Evolutionary conservation across 331 rosid genomes (phyloP), one percentile per base, ranked within the genome.

Genomic region (Phaseolus coccineus): DNA sequence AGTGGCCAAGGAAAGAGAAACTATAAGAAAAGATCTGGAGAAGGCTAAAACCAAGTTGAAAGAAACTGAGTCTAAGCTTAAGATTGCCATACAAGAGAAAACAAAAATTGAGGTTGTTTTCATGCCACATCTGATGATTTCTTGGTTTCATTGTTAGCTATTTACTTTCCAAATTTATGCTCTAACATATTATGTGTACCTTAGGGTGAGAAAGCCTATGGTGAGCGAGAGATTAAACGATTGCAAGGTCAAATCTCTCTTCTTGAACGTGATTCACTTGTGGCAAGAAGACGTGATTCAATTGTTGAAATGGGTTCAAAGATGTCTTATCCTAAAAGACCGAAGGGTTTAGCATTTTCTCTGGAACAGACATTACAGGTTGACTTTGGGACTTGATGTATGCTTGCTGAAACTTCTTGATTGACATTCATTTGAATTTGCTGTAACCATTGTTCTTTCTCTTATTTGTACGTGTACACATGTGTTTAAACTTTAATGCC

Each of bases 31-130:
- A 87, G 97, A 92, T 82, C 85, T 92, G 48, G 97, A 94, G 81
- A 94, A 92, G 86, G 81, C 83, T 75, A 92, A 80, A 87, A 44
- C 71, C 74, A 92, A 80, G 89, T 84, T 89, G 86, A 94, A 90
- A 86, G 97, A 92, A 85, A 83, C 85, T 6, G 98, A 94, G 83
- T 86, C 85, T 55, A 94, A 92, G 87, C 97, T 94, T 75, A 92
- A 88, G 92, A 90, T 84, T 81, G 87, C 86, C 51, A 79, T 92
- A 71, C 96, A 92, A 85, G 98, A 92, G 84, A 94, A 87, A 90
- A 92, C 94, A 59, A 94, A 92, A 87, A 84, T 92, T 65, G 98
- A 94, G 97, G 98, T 94, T 72, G 12, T 73, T 73, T 82, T 35
- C 6, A 63, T 28, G 46, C 47, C 72, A 62, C 80, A 57, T 79